Base-by-base conservation (phyloP, 2,329 filamentous ascomycete genomes). In the Alternaria ventricosa region DNA sequence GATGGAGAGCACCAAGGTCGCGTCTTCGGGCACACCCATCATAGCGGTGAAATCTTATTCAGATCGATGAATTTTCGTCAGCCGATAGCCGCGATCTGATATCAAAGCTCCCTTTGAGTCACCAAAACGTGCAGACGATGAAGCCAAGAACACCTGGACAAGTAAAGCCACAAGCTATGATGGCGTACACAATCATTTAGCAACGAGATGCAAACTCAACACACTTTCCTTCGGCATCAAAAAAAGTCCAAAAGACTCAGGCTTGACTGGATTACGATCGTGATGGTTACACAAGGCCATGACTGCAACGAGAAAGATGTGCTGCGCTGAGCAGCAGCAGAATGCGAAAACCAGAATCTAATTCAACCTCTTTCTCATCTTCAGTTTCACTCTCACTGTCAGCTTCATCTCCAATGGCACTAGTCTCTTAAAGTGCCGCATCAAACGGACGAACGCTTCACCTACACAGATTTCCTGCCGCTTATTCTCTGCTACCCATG, bases 231-330 rank as follows among this genome's bases (percentile, higher is more conserved):
- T 41, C 33, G 15, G 33, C 33, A 41, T 41, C 0, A 36, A 1
- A 41, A 41, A 36, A 41, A n/a, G 33, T 41, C 33, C 0, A n/a
- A n/a, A 41, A 41, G 0, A 41, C 15, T n/a, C 33, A 41, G 0
- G 33, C 33, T n/a, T 41, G n/a, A 6, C 2, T 18, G 0, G 1
- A 18, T 0, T 41, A 41, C 36, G 36, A 0, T 41, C 0, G 9
- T 18, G 0, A 18, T 41, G 36, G 36, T 1, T 18, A 18, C n/a
- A 41, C 9, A 0, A 41, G 8, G 36, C n/a, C 36, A 41, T 41
- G n/a, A 41, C n/a, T n/a, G 36, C 4, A 51, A 23, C 18, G 18
- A 13, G 18, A 51, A 36, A 15, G 5, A 22, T 5, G 30, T 33
- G n/a, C 27, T 5, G 6, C 12, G 10, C 18, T 15, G 3, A 6